Evolutionary conservation across 2,329 filamentous ascomycete genomes (phyloP), one percentile per base, ranked within the genome.

Genomic region (Curvularia verruculosa): DNA sequence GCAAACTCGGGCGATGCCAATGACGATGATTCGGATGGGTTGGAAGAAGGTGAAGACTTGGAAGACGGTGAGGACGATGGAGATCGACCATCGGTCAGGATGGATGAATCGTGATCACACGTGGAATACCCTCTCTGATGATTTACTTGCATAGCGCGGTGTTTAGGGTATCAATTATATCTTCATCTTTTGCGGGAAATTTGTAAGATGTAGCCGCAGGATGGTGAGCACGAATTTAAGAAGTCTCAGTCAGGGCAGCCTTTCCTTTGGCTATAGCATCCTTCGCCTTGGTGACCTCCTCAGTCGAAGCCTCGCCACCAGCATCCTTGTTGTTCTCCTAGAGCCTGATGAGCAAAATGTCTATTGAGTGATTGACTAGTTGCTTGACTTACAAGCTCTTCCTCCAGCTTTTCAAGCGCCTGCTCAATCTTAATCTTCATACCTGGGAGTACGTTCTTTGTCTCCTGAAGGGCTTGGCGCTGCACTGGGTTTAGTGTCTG

Each of bases 401-500:
- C 85, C 78, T 96, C 87, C 47, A 97, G 81, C 72, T 88, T 91
- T 55, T 84, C 81, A 39, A 93, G 80, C 1, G 92, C 89, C 54
- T 89, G 86, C 44, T 77, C 78, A 66, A 97, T 92, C 70, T 91
- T 89, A 70, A 85, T 75, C 67, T 84, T 85, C 64, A 98, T 79
- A 1, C 86, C 86, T 2, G 83, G 88, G 68, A 98, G 89, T 26
- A 98, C 86, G 54, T 87, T 89, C 74, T 89, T 89, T 8, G 95
- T 98, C 79, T 99, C 91, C 64, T 92, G 87, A n/a, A 92, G 81
- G 21, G 90, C 93, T 80, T 86, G 85, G 79, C 85, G 85, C 92
- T 96, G 43, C 18, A 12, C 23, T 12, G 9, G 40, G 15, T 36
- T 65, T 45, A 67, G 52, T 24, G 55, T 41, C 18, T 50, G 40